Evolutionary conservation across 2,329 filamentous ascomycete species (phyloP), one percentile per base, ranked within the genome.

Genomic region (Fusarium caatingaense): DNA sequence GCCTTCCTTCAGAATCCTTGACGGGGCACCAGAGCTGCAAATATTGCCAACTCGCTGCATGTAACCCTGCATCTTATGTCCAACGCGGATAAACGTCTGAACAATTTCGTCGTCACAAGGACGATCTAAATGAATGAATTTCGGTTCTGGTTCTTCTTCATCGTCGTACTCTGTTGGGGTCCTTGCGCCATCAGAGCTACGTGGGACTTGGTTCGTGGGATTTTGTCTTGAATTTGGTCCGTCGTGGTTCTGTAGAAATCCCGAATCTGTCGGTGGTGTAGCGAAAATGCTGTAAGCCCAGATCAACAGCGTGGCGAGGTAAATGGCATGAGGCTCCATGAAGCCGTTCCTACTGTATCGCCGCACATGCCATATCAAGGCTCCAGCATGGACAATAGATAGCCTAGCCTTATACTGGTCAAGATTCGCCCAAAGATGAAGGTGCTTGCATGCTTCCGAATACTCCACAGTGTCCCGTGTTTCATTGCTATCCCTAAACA

Each of bases 61-160:
- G 27, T 58, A 54, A 41, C 60, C 69, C 11, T 41, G 25, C 57
- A 71, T 71, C 45, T 69, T 71, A 18, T 71, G 64, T 4, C 69
- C 69, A 1, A 66, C 51, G 1, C 69, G 58, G 27, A 71, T 71
- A 34, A 69, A 71, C 0, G 61, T 48, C 25, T 71, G 69, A 1
- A 71, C 69, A 57, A 71, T 71, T 44, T 71, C 69, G 12, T 71
- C 69, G 12, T 71, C 69, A 8, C 68, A 71, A 11, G 69, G 69
- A 5, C 69, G 64, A 34, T 71, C 69, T 1, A 71, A 48, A 21
- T 71, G 61, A 3, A 71, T 60, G 20, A 71, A 72, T 8, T 47
- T 30, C 9, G 50, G 57, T 6, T 71, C 68, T 18, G 57, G 69
- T 3, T 69, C 60, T 30, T 63, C 60, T 45, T 15, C 30, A 12